Evolutionary conservation across 2,329 filamentous ascomycete species (phyloP).

Genomic region (Epichloe bromicola): DNA sequence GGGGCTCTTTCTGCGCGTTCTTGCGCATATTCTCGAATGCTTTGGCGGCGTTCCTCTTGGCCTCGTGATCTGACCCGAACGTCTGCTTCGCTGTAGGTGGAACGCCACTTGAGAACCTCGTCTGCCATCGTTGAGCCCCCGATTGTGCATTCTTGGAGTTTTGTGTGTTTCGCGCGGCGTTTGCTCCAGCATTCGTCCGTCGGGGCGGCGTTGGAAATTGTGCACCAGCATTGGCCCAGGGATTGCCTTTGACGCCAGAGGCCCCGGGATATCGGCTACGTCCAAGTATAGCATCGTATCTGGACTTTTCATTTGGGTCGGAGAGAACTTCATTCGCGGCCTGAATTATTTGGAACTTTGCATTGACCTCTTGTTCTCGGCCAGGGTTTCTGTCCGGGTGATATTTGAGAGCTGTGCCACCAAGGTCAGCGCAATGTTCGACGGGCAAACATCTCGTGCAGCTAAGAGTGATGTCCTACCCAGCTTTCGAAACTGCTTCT

Average conservation of each 20-base stretch:
- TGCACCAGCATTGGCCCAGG: slow-evolving; percentile 36
- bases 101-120: slow-evolving; percentile 27
- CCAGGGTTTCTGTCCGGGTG: slow-evolving; percentile 86
- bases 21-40: slow-evolving; percentile 33
- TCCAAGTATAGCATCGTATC: slow-evolving; percentile 37
- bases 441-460: background rate
- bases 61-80: slow-evolving; percentile 20
- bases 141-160: slow-evolving; percentile 15
- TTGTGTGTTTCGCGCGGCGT: slow-evolving; percentile 6
- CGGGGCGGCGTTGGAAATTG: slow-evolving; percentile 39
- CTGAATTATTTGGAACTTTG: slow-evolving; percentile 78
- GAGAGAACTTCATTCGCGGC: slow-evolving; percentile 65
- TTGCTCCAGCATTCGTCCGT: slow-evolving; percentile 18
- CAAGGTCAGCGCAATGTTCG: slow-evolving; percentile 12
- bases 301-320: slow-evolving; percentile 35
- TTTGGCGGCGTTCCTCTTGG: slow-evolving; percentile 27
- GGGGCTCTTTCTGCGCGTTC: slow-evolving; percentile 14
- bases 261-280: slow-evolving; percentile 30
- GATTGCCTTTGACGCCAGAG: slow-evolving; percentile 45
- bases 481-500: slow-evolving; percentile 75
- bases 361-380: slow-evolving; percentile 63
- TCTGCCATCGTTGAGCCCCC: slow-evolving; percentile 33
- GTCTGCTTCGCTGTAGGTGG: slow-evolving; percentile 30
- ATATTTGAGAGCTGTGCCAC: slow-evolving; percentile 56
- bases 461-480: slow-evolving; percentile 33